Conservation (phyloP, 495 filamentous ascomycete species). For the Oleoguttula mirabilis region DNA sequence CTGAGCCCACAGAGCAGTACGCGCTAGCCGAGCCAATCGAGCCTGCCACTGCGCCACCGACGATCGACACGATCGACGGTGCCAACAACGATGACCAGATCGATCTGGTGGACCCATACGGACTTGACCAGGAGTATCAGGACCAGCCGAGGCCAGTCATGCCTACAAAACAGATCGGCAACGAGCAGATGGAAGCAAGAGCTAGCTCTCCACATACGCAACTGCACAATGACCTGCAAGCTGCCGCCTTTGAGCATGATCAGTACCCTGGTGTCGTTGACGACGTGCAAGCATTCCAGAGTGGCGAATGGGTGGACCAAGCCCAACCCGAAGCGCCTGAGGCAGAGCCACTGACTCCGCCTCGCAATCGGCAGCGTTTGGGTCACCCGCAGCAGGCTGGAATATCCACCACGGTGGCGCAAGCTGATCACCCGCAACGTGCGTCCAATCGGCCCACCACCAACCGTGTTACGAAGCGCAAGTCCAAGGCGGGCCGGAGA, state of each 20-base stretch:
- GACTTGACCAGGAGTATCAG: not conserved
- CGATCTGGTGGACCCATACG: not conserved
- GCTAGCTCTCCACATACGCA: conserved; percentile 1
- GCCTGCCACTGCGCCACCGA: not conserved
- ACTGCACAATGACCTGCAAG: conserved; percentile 1
- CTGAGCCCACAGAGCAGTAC: not conserved
- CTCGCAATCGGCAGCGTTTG: not conserved
- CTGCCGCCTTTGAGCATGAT: conserved; percentile 3
- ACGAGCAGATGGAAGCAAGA: not conserved
- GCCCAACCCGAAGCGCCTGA: no score
- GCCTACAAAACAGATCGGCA: not conserved
- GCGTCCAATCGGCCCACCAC: not conserved
- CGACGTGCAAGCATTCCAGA: not conserved
- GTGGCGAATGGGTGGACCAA: no score
- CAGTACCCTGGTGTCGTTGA: not conserved
- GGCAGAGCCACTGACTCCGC: not conserved
- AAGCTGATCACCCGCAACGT: no score
- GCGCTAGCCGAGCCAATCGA: not conserved
- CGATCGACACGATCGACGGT: no score
- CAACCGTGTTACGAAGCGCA: not conserved
- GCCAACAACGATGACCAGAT: no score
- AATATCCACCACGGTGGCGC: no score
- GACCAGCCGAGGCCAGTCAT: not conserved
- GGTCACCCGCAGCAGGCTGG: not conserved
- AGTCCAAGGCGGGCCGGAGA: not conserved